These are phyloP conservation scores for Oldenlandia corymbosa DNA, from an alignment of 257 asterid genomes.

Conservation along the genomic window DNA sequence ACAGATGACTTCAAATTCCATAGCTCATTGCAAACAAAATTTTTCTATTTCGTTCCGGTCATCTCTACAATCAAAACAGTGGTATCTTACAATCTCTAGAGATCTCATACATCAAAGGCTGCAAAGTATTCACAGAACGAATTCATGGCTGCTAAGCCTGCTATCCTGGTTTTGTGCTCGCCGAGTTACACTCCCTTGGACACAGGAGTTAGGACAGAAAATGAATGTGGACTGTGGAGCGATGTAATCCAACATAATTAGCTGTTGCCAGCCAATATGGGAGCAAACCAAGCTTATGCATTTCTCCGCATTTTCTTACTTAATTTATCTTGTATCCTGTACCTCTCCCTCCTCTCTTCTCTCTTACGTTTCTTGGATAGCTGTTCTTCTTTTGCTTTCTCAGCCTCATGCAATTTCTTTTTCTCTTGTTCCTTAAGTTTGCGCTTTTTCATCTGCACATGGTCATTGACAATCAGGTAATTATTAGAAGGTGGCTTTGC, in stretches of 20 bases:
- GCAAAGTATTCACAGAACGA: neutral
- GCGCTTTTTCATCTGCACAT: slow-evolving; percentile 51
- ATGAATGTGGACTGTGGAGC: too few species aligned
- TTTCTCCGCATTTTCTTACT: slow-evolving; percentile 67
- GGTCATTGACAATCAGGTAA: slow-evolving; percentile 9
- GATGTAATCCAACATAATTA: too few species aligned
- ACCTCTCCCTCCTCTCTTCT: slow-evolving; percentile 79
- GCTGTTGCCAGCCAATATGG: neutral
- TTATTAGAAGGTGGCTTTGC: neutral
- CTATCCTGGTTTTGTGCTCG: too few species aligned
- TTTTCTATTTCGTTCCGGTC: neutral
- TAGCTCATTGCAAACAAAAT: too few species aligned
- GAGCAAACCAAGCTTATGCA: slow-evolving; percentile 20
- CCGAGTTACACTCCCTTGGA: neutral
- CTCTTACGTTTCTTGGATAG: slow-evolving; percentile 72
- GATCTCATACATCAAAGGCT: neutral
- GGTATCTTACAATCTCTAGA: neutral
- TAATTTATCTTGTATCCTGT: slow-evolving; percentile 59
- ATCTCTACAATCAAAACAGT: neutral
- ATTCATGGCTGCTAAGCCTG: too few species aligned
- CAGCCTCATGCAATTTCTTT: slow-evolving; percentile 50
- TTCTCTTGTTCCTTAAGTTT: slow-evolving; percentile 56
- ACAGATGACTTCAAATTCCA: too few species aligned
- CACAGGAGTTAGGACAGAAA: neutral
- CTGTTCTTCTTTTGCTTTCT: slow-evolving; percentile 70